Percentiles rank a stretch among this genome's conserved stretches.
Conservation (phyloP, 148 eudicot genomes). For the Amaranthus cruentus region DNA sequence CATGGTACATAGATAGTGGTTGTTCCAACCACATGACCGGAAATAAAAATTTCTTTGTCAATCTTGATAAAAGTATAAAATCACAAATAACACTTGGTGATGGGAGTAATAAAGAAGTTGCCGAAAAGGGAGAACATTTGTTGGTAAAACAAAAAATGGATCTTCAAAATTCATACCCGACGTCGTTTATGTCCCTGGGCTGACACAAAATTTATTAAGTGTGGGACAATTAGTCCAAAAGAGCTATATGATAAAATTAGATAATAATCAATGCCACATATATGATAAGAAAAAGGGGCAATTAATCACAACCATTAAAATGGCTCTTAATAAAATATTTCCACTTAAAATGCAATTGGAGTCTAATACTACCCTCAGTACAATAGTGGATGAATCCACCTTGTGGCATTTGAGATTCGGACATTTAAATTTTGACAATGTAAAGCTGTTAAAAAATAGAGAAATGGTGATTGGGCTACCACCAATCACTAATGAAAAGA, state of each 20-base stretch:
- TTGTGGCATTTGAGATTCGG: slow-evolving; percentile 1
- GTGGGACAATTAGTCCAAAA: too few species aligned
- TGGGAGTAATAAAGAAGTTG: too few species aligned
- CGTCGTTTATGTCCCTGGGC: too few species aligned
- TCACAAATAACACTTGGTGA: too few species aligned
- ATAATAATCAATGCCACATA: too few species aligned
- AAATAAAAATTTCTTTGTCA: neutral
- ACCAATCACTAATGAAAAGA: neutral
- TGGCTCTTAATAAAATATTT: too few species aligned
- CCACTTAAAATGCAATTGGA: neutral
- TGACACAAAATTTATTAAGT: too few species aligned
- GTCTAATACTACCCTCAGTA: neutral
- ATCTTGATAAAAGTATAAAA: too few species aligned
- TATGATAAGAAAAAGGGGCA: too few species aligned
- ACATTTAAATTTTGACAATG: neutral
- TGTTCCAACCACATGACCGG: neutral
- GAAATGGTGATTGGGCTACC: neutral
- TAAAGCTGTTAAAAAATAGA: neutral
- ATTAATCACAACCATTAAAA: neutral
- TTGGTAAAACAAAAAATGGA: neutral
- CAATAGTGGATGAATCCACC: neutral
- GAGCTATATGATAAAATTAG: too few species aligned
- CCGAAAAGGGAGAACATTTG: too few species aligned
- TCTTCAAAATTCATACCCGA: neutral
- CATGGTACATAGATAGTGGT: neutral